Evolutionary conservation across 192 early-diverging fungal species (phyloP), one percentile per base, ranked within the genome.

Genomic region (Coemansia sp.): DNA sequence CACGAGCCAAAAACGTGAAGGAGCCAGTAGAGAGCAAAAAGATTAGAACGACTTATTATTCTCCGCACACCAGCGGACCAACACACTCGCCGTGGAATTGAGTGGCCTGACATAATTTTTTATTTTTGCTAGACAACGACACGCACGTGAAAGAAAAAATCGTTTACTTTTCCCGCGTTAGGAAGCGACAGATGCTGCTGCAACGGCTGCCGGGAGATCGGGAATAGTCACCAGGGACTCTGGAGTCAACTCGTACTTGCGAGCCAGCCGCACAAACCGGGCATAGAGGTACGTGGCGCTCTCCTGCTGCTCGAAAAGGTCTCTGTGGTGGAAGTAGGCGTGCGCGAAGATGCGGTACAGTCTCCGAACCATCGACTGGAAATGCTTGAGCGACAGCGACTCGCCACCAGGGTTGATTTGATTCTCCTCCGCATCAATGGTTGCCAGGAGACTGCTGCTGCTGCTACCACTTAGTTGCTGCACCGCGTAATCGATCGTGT

Each of bases 341-440:
- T 99, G 97, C 2, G 96, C 94, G 84, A 99, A 99, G 26, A 99
- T 90, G n/a, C 97, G 87, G 70, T 99, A 97, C 16, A 99, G 85
- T 39, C 97, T 73, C n/a, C 97, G 78, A 3, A 93, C 92, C 66
- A 97, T 94, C 48, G 87, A 88, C 67, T 91, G 87, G 66, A 94
- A 94, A 48, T 95, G 91, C 75, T 95, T 95, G n/a, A 91, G 50
- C 54, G 92, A 92, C 5, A 26, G 26, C 26, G 3, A 26, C 3
- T 3, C 26, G 3, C 26, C 26, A 89, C 65, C 23, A n/a, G n/a
- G n/a, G 83, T 87, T 2, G 90, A 81, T 38, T 79, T 72, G 26
- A 87, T 6, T 84, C 90, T 23, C 16, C 15, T 13, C 39, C 48
- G 37, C 47, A 23, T 47, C 64, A 9, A 21, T 40, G 64, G 11